A percentile compares a stretch with the other conserved stretches of the same genome.
These are phyloP conservation scores for Crataegus laevigata DNA, from an alignment of 306 rosid species.

Conservation along the genomic window DNA sequence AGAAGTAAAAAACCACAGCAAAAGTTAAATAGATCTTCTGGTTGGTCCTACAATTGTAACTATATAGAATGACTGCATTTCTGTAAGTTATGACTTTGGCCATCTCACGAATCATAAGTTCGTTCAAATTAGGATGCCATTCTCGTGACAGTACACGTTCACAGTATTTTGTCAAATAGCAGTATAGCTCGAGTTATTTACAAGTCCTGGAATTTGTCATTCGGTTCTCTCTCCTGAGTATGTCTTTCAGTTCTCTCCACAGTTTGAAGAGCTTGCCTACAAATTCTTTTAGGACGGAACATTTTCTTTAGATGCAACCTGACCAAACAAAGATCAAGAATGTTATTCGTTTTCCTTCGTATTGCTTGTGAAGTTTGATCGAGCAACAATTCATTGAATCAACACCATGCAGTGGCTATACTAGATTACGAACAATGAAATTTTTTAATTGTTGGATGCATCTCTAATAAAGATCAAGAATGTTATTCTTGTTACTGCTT, in stretches of 20 bases:
- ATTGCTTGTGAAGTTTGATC: background rate
- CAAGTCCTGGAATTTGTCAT: conserved; percentile 6
- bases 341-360: background rate
- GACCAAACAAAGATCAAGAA: background rate
- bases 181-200: conserved; percentile 13
- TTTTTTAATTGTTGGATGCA: background rate
- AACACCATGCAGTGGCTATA: background rate
- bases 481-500: too few relatives aligned
- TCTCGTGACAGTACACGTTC: conserved; percentile 8
- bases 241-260: background rate
- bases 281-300: background rate
- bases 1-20: background rate
- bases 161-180: background rate
- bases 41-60: background rate
- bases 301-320: background rate
- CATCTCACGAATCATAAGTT: background rate
- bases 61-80: background rate
- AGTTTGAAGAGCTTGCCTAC: background rate
- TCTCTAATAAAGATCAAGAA: too few relatives aligned
- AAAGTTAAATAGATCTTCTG: conserved; percentile 7
- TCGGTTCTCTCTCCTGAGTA: background rate
- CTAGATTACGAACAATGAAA: background rate
- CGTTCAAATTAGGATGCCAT: background rate
- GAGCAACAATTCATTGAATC: background rate
- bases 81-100: background rate